Evolutionary conservation across 768 basidiomycete genomes (phyloP), one percentile per base, ranked within the genome.

Genomic region (Lactarius quietus): DNA sequence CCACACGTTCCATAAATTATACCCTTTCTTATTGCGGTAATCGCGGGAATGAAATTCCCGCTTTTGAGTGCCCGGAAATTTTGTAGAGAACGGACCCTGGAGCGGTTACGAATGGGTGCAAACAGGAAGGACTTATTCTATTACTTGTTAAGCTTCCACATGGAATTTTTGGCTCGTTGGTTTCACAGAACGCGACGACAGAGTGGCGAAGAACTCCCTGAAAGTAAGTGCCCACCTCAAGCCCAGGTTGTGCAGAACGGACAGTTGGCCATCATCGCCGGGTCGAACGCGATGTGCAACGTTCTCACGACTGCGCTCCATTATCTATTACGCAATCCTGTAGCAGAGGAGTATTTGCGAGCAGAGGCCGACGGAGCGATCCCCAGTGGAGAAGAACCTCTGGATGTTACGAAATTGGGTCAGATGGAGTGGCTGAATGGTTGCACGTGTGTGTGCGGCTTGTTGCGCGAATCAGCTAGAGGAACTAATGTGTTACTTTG

Each of bases 91-190:
- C 23, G 23, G 48, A 14, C 1, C 14, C 23, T 51, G 12, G 23
- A 20, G 20, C 29, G 63, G 12, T 18, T 54, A n/a, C 23, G 41
- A 57, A 61, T 43, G 41, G 36, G 54, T 14, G 28, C 61, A 26
- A 33, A 53, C 28, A 51, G 43, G 15, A 76, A 75, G 48, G 78
- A 79, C 61, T 68, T 81, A 2, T 80, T 78, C 67, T 73, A 78
- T 65, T 73, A 80, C 67, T 64, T 80, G 51, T 78, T 80, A 69
- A 4, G 70, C 36, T 33, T 18, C 29, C 17, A 18, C 8, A n/a
- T 29, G 29, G 7, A 18, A 10, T 29, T 51, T 15, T 51, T 5
- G 14, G 0, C 6, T 15, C 23, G 12, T 48, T n/a, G 10, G 10
- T 26, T 12, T 48, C 23, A 48, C 12, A 48, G 45, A 48, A 48